Conservation (phyloP, 75 land plant genomes). For the Sequoia sempervirens region DNA sequence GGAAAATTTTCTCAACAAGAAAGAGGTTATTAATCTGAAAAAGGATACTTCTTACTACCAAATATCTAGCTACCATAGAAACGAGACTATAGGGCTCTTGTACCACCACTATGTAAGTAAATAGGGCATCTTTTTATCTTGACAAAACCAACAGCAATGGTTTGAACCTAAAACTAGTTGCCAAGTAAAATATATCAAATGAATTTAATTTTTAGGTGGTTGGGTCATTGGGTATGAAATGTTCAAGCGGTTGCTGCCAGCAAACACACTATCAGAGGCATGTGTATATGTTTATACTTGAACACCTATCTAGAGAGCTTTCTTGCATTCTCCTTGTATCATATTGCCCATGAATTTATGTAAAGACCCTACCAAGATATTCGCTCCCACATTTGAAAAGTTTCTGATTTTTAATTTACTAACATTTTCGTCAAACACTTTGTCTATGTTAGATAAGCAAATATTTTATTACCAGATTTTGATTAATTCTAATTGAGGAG, state of each 20-base stretch:
- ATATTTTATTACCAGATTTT: too few relatives aligned
- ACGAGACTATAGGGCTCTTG: neutral
- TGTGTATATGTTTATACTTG: neutral
- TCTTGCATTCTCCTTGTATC: neutral
- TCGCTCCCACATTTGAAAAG: too few relatives aligned
- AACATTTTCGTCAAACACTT: too few relatives aligned
- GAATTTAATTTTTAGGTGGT: neutral
- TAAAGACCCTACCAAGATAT: too few relatives aligned
- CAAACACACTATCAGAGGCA: neutral
- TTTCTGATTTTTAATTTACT: too few relatives aligned
- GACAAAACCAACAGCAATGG: neutral
- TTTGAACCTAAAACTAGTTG: neutral
- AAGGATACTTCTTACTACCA: neutral
- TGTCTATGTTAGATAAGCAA: too few relatives aligned
- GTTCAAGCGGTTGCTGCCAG: neutral
- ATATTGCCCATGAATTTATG: neutral
- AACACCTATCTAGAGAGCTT: neutral
- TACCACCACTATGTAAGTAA: neutral
- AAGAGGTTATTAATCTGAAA: neutral
- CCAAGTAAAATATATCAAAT: neutral
- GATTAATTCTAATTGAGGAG: too few relatives aligned
- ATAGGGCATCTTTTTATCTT: neutral
- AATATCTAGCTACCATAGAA: neutral
- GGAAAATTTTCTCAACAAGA: neutral
- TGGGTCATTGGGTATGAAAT: neutral